Base-by-base conservation (phyloP, 805 yeast genomes). In the Wickerhamiella australiensis region DNA sequence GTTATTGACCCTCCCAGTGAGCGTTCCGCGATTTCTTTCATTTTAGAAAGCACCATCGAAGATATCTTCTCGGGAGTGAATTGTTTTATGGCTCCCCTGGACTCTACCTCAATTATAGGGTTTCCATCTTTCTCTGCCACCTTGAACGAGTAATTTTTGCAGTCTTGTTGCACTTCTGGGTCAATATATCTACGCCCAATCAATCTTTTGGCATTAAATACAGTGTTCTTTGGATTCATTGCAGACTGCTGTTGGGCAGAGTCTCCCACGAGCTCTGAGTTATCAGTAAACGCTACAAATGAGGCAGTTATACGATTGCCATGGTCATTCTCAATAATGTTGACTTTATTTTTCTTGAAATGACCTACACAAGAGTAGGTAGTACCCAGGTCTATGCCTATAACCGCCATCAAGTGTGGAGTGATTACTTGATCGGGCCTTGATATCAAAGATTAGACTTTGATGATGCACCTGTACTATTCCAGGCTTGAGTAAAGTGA, bases 241-340 rank as follows among this genome's bases (percentile, higher is more conserved):
- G 95, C 90, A 38, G 92, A 94, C 71, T 87, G 96, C 70, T 87
- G 87, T 74, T 87, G 86, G 46, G 96, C 96, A 48, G 96, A 94
- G 65, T 87, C 96, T 66, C 96, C 96, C 54, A 87, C 87, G 54
- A 87, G 76, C 70, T 95, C 79, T 71, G 87, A 96, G 40, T 85
- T 85, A 47, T 82, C 90, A 20, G 87, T 84, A 70, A 87, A 87
- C 8, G 94, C 95, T 54, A 87, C 96, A 63, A 82, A 87, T 1
- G 95, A 85, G 23, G 96, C 96, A 15, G 96, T 87, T 60, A 88
- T 87, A 76, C 96, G 83, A 72, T 86, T 85, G 73, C 96, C 96
- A 73, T 87, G 96, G 69, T 87, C 96, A 64, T 87, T 87, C 56
- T 96, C 95, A 56, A 87, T 74, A 60, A 87, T 87, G 65, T 87